Evolutionary conservation across 192 early-diverging fungal genomes (phyloP), one percentile per base, ranked within the genome.

Genomic region (Coemansia sp.): DNA sequence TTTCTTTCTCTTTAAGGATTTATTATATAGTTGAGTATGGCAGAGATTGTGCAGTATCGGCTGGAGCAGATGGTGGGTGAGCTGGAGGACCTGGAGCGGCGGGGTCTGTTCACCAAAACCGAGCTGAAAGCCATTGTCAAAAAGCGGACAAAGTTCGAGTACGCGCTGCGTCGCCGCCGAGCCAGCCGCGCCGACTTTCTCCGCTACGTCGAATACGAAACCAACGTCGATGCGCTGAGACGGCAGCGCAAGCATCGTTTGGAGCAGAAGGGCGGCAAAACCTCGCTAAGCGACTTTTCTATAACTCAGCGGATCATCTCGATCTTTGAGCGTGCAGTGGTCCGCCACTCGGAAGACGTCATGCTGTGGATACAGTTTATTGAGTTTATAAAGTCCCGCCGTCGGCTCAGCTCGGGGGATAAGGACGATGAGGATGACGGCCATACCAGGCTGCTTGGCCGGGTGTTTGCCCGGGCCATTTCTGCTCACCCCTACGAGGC

Each of bases 121-220:
- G 96, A 99, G 79, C 85, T 97, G 41, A 90, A 89, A 41, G 73
- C 83, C 3, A 91, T 97, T 30, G 82, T 97, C 32, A 93, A 93
- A 58, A 86, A 87, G 66, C 84, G 94, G 38, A 90, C 90, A 32
- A 85, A 86, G 52, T 92, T 92, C 53, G 94, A 97, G 66, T 95
- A 94, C 57, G 71, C 87, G 4, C 71, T 97, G 31, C 87, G 90
- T 59, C 80, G 93, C 18, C 87, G 90, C 57, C 86, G 89, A 11
- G 67, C 76, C 6, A 75, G 82, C 23, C 81, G 88, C 43, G 75
- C 81, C 10, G 93, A 96, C 48, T 99, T 84, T 69, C 79, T 99
- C 26, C 85, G 90, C 17, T 93, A 93, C 76, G 93, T 97, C 59
- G 90, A 92, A 53, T 99, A 93, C 78, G 96, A 99, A 64, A 89